Percentiles rank a stretch among this genome's conserved stretches.
These are phyloP conservation scores for Lactarius trivialis DNA, from an alignment of 768 basidiomycete genomes.

Conservation along the genomic window DNA sequence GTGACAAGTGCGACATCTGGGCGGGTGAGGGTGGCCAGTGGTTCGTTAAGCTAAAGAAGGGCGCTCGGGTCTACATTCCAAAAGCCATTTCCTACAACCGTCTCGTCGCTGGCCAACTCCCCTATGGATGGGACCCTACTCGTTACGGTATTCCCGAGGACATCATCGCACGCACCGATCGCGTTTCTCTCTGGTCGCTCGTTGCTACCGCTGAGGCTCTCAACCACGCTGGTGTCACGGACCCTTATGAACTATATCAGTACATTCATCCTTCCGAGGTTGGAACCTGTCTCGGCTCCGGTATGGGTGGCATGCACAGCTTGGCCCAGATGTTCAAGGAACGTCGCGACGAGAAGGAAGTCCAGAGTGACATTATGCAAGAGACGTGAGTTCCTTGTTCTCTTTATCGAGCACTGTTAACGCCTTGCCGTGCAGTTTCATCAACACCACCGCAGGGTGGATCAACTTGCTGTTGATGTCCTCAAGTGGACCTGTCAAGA, in stretches of 20 bases:
- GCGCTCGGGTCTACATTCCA: slow-evolving; percentile 85
- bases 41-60: slow-evolving; percentile 99
- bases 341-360: slow-evolving; percentile 94
- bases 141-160: slow-evolving; percentile 97
- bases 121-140: slow-evolving; percentile 95
- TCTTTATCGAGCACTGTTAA: not conserved
- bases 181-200: slow-evolving; percentile 90
- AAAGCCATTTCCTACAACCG: slow-evolving; percentile 95
- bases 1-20: slow-evolving; percentile 95
- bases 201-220: slow-evolving; percentile 93
- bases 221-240: slow-evolving; percentile 93
- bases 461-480: slow-evolving; percentile 91
- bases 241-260: slow-evolving; percentile 97
- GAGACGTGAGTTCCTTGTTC: slow-evolving; percentile 67
- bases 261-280: slow-evolving; percentile 95
- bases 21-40: slow-evolving; percentile 86
- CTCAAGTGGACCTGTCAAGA: slow-evolving; percentile 96
- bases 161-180: slow-evolving; percentile 90
- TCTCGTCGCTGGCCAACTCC: slow-evolving; percentile 91
- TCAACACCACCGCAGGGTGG: slow-evolving; percentile 99
- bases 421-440: slow-evolving; percentile 56
- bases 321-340: slow-evolving; percentile 98
- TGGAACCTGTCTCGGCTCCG: slow-evolving; percentile 89
- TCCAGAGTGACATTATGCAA: slow-evolving; percentile 96
- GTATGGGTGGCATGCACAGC: slow-evolving; percentile 94